Evolutionary conservation across 345 rosid genomes (phyloP), one percentile per base, ranked within the genome.

Genomic region (Salix exigua): DNA sequence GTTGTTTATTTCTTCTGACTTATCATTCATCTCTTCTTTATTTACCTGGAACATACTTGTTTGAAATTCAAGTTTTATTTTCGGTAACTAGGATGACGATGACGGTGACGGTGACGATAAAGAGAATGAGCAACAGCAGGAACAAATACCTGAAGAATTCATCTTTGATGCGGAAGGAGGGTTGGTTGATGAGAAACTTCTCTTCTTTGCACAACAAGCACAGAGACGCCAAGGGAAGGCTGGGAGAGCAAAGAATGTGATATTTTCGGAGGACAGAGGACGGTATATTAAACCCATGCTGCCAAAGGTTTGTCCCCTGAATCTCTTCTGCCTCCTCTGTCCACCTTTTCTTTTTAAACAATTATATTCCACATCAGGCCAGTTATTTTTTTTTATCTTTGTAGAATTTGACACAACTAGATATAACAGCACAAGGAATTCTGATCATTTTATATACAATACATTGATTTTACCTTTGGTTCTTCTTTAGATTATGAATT

Each of bases 91-190:
- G 97, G 97, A 91, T 79, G 95, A 91, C 14, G 86, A 93, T 81
- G 31, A 33, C 1, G 6, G 0, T 33, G 37, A 33, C 1, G 37
- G 37, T 33, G 37, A 33, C 12, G 86, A 93, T 81, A 90, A 93
- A 82, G 97, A 93, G 80, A 89, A 95, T 70, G 96, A 95, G 85
- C 91, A 94, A 76, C 93, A 92, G 84, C 93, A 93, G 81, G 96
- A 90, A 44, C 97, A 95, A 82, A 74, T 95, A 88, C 99, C 99
- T 72, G 97, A 95, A 18, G 97, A 93, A 78, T 95, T 95, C 83
- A 89, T 95, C 80, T 89, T 95, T 89, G 99, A 95, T 82, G 99
- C 99, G 50, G 97, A 93, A 85, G 99, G 99, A 30, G 99, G 99
- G 68, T 81, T 95, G 85, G 97, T 95, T 61, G 99, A 95, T 83